These are phyloP conservation scores for Alternaria alternata DNA, from an alignment of 2,329 filamentous ascomycete genomes.

Conservation along the genomic window DNA sequence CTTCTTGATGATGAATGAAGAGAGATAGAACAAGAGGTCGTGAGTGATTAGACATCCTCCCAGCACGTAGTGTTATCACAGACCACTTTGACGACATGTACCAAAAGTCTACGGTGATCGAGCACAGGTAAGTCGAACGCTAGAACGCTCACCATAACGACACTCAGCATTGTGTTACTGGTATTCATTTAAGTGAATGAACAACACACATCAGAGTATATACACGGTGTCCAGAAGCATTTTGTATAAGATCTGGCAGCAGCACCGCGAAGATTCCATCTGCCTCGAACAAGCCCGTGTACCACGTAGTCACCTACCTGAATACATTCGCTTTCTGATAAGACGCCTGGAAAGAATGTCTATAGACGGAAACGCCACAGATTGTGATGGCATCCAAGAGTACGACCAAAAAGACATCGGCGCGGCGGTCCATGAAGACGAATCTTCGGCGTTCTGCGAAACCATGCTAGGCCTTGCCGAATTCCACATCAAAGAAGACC, in stretches of 20 bases:
- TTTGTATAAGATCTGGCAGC: neutral
- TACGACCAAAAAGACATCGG: neutral
- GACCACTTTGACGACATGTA: neutral
- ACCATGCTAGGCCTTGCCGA: neutral
- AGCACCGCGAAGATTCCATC: neutral
- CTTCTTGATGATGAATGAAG: neutral
- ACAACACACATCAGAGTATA: neutral
- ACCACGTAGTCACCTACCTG: neutral
- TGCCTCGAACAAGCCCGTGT: neutral
- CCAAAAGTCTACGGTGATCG: too few species aligned
- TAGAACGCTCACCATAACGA: neutral
- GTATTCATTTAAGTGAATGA: neutral
- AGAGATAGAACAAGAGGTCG: neutral
- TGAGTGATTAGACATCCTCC: rapidly evolving
- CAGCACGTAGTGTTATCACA: neutral
- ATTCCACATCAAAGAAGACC: neutral
- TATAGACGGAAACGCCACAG: neutral
- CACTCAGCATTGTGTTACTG: neutral
- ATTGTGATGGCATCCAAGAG: rapidly evolving
- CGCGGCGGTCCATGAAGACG: neutral
- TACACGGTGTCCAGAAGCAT: neutral
- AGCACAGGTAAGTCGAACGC: neutral
- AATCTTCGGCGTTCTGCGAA: neutral
- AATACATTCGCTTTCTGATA: neutral
- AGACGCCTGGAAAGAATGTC: neutral